A percentile compares a stretch with the other conserved stretches of the same genome.
Evolutionary conservation across 2,329 filamentous ascomycete species (phyloP).

Genomic region (Chrysosporium queenslandicum): DNA sequence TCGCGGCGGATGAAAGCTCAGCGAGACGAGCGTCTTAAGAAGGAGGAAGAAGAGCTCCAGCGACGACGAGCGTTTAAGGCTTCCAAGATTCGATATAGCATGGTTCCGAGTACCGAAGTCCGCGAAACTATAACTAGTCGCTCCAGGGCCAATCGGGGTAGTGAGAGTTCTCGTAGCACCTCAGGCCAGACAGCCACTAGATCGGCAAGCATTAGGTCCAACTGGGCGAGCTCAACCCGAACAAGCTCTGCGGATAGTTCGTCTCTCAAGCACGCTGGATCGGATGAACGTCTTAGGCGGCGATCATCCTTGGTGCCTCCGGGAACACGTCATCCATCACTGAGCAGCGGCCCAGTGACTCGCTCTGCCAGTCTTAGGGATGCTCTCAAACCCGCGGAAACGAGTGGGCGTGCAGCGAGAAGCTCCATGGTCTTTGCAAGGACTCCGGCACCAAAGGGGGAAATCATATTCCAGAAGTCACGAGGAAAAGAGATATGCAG

Average conservation of each 20-base stretch:
- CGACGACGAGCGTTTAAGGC: slow-evolving; percentile 38
- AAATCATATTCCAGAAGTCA: slow-evolving; percentile 17
- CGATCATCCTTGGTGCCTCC: slow-evolving; percentile 13
- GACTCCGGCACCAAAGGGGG: slow-evolving; percentile 13
- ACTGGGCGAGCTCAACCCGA: slow-evolving; percentile 6
- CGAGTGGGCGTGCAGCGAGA: background rate
- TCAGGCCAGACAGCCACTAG: background rate
- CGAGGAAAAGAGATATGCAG: slow-evolving; percentile 25
- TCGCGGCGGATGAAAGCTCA: slow-evolving; percentile 45
- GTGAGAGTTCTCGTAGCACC: slow-evolving; percentile 1
- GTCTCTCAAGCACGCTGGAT: slow-evolving; percentile 9
- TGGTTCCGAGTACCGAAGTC: slow-evolving; percentile 26
- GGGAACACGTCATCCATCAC: background rate
- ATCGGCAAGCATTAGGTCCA: background rate
- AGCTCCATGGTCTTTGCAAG: slow-evolving; percentile 16
- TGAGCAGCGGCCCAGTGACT: background rate
- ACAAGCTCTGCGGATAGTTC: slow-evolving; percentile 9
- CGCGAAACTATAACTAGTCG: slow-evolving; percentile 41
- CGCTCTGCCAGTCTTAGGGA: background rate
- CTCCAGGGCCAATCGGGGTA: slow-evolving; percentile 29
- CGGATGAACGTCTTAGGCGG: slow-evolving; percentile 15
- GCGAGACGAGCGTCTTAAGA: slow-evolving; percentile 40
- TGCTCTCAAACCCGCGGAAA: background rate
- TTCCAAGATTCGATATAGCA: slow-evolving; percentile 29
- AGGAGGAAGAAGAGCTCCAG: slow-evolving; percentile 33